Percentiles rank a stretch among this genome's conserved stretches.
These are phyloP conservation scores for Hemileccinum hortonii DNA, from an alignment of 1,284 basidiomycete species.

Conservation along the genomic window DNA sequence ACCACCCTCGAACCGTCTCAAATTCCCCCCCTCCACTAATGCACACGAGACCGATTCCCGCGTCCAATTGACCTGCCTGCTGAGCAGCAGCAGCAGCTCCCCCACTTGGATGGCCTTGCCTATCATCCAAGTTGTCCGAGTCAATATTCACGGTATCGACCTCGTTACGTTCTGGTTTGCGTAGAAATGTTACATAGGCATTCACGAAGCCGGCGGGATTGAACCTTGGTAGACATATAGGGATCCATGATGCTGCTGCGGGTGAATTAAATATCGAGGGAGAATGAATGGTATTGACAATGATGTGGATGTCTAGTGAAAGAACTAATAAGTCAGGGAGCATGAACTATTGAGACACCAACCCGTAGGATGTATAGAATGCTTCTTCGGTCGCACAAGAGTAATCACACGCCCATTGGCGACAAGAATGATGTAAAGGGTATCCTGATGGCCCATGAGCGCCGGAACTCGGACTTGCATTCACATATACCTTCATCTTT, in stretches of 20 bases:
- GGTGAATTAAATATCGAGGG: conserved; percentile 68
- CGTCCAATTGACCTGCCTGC: conserved; percentile 21
- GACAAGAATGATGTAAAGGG: conserved; percentile 87
- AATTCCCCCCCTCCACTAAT: conserved; percentile 70
- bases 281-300: conserved; percentile 78
- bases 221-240: conserved; percentile 94
- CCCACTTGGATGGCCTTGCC: conserved; percentile 1
- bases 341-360: conserved; percentile 16
- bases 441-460: conserved; percentile 54
- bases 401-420: conserved; percentile 81
- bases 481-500: conserved; percentile 68
- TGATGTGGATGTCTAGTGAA: conserved; percentile 75
- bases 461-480: neutral
- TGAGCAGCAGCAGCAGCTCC: conserved; percentile 1
- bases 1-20: conserved; percentile 70
- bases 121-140: neutral
- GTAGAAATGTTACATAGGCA: conserved; percentile 82
- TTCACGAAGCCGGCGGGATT: conserved; percentile 91
- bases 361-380: conserved; percentile 94
- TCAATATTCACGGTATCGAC: conserved; percentile 28
- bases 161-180: conserved; percentile 29
- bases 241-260: conserved; percentile 88
- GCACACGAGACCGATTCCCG: conserved; percentile 59
- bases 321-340: conserved; percentile 2
- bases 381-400: conserved; percentile 85